These are phyloP conservation scores for Paecilomyces sp. DNA, from an alignment of 2,329 filamentous ascomycete species.

Conservation along the genomic window DNA sequence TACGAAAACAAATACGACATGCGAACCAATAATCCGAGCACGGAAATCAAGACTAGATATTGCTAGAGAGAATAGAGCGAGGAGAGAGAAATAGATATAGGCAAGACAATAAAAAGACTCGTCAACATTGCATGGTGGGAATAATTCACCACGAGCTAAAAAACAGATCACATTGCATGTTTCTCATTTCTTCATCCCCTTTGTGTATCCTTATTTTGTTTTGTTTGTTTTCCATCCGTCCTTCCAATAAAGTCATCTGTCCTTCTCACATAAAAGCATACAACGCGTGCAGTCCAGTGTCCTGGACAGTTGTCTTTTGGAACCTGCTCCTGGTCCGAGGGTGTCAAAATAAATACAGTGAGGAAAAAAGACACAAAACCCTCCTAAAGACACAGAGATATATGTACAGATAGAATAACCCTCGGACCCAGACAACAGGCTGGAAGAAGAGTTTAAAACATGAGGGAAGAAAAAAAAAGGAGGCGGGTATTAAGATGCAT, in stretches of 20 bases:
- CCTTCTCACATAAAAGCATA: neutral
- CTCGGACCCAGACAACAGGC: constrained; percentile 1
- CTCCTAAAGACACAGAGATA: neutral
- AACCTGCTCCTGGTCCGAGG: neutral
- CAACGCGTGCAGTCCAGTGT: neutral
- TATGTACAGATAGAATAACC: neutral
- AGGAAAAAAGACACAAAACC: neutral
- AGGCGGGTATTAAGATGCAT: constrained; percentile 1
- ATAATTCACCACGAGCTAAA: neutral
- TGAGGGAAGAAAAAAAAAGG: neutral
- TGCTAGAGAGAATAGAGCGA: neutral
- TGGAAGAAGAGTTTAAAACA: constrained; percentile 1
- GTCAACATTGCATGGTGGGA: neutral
- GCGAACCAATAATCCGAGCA: neutral
- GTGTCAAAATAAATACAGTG: constrained; percentile 1
- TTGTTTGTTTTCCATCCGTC: neutral
- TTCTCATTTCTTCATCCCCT: neutral
- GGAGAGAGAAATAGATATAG: neutral
- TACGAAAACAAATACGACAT: neutral
- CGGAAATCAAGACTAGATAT: neutral
- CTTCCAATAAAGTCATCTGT: neutral
- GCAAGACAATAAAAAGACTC: neutral
- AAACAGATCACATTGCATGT: neutral
- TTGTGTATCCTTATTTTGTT: neutral
- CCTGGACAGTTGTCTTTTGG: neutral